Conservation (phyloP, 2,329 filamentous ascomycete genomes). For the Cladorrhinum sp. region DNA sequence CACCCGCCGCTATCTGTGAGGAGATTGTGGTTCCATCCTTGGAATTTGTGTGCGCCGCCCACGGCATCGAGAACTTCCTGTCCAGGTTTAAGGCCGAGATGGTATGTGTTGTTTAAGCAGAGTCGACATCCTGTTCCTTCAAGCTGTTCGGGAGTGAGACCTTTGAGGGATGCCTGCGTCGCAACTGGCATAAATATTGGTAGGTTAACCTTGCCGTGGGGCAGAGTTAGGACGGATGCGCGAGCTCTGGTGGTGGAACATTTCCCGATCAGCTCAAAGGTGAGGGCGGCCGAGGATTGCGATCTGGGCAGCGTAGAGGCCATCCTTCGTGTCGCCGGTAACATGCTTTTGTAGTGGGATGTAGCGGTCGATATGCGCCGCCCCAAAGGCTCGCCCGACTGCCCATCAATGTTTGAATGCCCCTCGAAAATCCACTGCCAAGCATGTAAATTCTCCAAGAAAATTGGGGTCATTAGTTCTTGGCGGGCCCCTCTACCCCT, state of each 20-base stretch:
- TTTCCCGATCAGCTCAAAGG: slow-evolving; percentile 71
- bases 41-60: slow-evolving; percentile 89
- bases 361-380: not conserved
- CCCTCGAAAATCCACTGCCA: not conserved
- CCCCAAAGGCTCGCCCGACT: not conserved
- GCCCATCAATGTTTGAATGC: not conserved
- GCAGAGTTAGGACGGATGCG: slow-evolving; percentile 80
- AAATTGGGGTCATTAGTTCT: not conserved
- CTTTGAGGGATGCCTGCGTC: slow-evolving; percentile 93
- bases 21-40: slow-evolving; percentile 94
- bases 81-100: slow-evolving; percentile 90
- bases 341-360: slow-evolving; percentile 24
- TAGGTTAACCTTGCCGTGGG: slow-evolving; percentile 85
- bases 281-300: slow-evolving; percentile 63
- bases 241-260: slow-evolving; percentile 92
- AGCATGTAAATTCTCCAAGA: not conserved
- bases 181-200: slow-evolving; percentile 99
- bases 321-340: slow-evolving; percentile 41
- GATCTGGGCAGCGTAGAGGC: slow-evolving; percentile 42
- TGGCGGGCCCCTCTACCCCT: not conserved
- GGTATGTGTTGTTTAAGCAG: slow-evolving; percentile 97
- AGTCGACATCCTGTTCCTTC: slow-evolving; percentile 85
- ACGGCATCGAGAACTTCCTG: slow-evolving; percentile 83
- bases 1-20: slow-evolving; percentile 77
- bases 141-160: slow-evolving; percentile 86